Evolutionary conservation across 805 yeast genomes (phyloP), one percentile per base, ranked within the genome.

Genomic region (Starmera amethionina): DNA sequence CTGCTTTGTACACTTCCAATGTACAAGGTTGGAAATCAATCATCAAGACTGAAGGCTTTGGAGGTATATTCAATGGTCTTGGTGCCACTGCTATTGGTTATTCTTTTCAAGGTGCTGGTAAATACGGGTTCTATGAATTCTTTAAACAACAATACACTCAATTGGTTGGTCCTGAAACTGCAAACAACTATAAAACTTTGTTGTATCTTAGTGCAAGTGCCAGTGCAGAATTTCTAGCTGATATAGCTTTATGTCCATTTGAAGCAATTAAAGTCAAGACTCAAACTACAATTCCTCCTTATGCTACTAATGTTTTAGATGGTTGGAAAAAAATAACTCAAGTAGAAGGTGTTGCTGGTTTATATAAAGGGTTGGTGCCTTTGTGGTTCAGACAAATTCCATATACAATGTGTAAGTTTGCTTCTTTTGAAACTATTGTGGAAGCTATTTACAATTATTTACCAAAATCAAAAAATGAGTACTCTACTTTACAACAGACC

Each of bases 381-480:
- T 70, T 90, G 48, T 93, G 97, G 97, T 76, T 79, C 43, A 82
- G 97, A 68, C 98, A 90, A 65, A 83, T 90, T 53, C 98, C 97
- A n/a, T 90, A 90, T 69, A 90, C 97, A 25, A 89, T 90, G 96
- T 94, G 84, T 46, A 90, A 93, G 66, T 93, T 90, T 63, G 90
- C 97, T 8, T 75, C 95, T 22, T 90, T 93, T 66, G 98, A 90
- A 68, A 83, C 78, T 59, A 83, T 89, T 39, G 97, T 90, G 29
- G 87, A 81, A 55, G 61, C 65, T 38, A 89, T 90, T 56, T 90
- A 93, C 67, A 51, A 67, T 27, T 72, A 68, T 43, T 69, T 90
- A 50, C 88, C 96, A 36, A 77, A 75, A 54, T 76, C 82, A 38
- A 86, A 79, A 59, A 65, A 72, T 18, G 79, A 84, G 43, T 86